A percentile compares a stretch with the other conserved stretches of the same genome.
Evolutionary conservation across 441 rosid species (phyloP).

Genomic region (Brassica hybrid): DNA sequence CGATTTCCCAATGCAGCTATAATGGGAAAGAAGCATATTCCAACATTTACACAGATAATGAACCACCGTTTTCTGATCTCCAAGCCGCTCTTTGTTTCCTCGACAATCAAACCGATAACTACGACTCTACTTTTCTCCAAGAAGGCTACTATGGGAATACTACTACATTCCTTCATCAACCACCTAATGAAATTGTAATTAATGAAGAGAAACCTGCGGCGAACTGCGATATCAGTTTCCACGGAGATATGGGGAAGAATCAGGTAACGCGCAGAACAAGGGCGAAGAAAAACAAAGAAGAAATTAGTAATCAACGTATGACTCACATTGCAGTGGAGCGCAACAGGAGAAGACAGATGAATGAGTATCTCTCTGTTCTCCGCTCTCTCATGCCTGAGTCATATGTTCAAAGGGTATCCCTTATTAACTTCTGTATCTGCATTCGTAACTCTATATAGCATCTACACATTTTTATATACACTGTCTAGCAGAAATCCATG

Average conservation of each 20-base stretch:
- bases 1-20: constrained; percentile 55
- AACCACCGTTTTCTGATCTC: constrained; percentile 32
- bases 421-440: constrained; percentile 3
- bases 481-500: neutral
- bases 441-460: neutral
- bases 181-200: constrained; percentile 35
- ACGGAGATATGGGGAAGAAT: constrained; percentile 22
- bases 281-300: constrained; percentile 76
- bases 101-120: constrained; percentile 48
- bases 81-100: constrained; percentile 45
- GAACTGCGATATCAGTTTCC: constrained; percentile 1
- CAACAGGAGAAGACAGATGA: constrained; percentile 89
- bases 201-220: constrained; percentile 1
- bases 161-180: constrained; percentile 33
- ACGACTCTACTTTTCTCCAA: constrained; percentile 33
- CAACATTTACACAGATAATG: constrained; percentile 47
- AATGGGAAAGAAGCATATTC: constrained; percentile 51
- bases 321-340: constrained; percentile 98
- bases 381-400: constrained; percentile 89
- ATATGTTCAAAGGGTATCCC: constrained; percentile 73
- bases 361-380: constrained; percentile 77
- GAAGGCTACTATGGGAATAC: constrained; percentile 46
- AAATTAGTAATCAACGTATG: constrained; percentile 86
- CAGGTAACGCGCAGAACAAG: constrained; percentile 71
- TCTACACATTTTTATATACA: neutral